phyloP scores from a whole-genome alignment of 164 flowering plant genomes.

The Buxus sempervirens region DNA sequence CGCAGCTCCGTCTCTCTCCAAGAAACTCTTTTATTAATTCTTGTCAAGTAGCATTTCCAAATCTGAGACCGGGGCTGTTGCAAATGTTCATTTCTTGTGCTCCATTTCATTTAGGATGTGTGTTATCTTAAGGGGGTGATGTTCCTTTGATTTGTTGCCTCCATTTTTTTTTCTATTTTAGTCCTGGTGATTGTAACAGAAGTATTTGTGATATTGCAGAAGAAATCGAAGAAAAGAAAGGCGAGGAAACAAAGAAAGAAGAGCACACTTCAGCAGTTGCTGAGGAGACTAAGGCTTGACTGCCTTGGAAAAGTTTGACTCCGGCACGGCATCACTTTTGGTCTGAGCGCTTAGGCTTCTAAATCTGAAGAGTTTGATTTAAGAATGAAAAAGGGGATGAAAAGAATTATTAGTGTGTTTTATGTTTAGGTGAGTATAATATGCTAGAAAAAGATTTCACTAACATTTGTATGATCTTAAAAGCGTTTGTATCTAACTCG shows the following conservation, averaged over 20 bases:
- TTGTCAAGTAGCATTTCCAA: neutral
- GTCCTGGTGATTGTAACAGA: neutral
- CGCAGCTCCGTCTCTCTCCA: neutral
- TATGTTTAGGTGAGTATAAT: no score
- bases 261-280: constrained; percentile 11
- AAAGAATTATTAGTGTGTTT: no score
- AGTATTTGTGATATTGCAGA: constrained; percentile 14
- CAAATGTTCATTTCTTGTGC: neutral
- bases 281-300: constrained; percentile 21
- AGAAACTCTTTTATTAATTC: neutral
- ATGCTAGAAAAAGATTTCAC: no score
- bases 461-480: no score
- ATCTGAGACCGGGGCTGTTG: no score
- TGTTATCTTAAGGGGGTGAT: no score
- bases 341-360: no score
- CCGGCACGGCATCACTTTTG: neutral
- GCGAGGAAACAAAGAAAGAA: constrained; percentile 9
- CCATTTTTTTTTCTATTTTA: neutral
- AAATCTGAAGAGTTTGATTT: no score
- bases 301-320: constrained; percentile 8
- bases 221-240: constrained; percentile 16
- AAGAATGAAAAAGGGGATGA: no score
- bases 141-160: neutral
- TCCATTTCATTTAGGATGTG: neutral
- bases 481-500: no score